Evolutionary conservation across 2,329 filamentous ascomycete genomes (phyloP), one percentile per base, ranked within the genome.

Genomic region (Monosporascus sp.): DNA sequence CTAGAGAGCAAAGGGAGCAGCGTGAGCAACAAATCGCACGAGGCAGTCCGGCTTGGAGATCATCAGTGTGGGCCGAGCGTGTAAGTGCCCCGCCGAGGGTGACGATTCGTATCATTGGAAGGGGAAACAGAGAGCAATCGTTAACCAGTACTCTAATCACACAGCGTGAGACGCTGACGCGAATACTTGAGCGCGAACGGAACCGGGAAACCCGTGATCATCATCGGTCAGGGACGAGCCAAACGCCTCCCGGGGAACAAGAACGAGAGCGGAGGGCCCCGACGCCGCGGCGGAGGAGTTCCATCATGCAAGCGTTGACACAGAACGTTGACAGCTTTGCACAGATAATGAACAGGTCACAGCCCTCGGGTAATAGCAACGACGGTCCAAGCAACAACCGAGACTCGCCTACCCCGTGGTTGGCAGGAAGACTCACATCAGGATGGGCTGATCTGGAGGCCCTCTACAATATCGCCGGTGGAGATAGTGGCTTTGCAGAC

Each of bases 371-470:
- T 37, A 55, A 55, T 43, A 59, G 52, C 37, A 55, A 60, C 9
- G 60, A 61, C 11, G 58, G 49, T 40, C 22, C 57, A 17, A 51
- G 54, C 37, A 52, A 43, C 14, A 60, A 61, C 51, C 58, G 63
- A 58, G 57, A 67, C 55, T 57, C 61, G 54, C 38, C 60, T 58
- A 53, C 61, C 46, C 52, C 60, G 45, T 64, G 62, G 65, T 49
- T 61, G 54, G n/a, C 57, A 52, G 52, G 63, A 17, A 58, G 64
- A 59, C 55, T 64, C 55, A 57, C 62, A 1, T 65, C 64, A 51
- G 69, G 67, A 48, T 77, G 74, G 72, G 65, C 71, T 7, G 73
- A 76, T 49, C 64, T 75, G 6, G 75, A 77, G 56, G 68, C 71
- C 26, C 58, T 77, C 31, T 75, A 76, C 58, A 71, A 69, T 56